Percentiles rank a stretch among this genome's conserved stretches.
Evolutionary conservation across 2,329 filamentous ascomycete genomes (phyloP).

Genomic region (Aspergillus ustus): DNA sequence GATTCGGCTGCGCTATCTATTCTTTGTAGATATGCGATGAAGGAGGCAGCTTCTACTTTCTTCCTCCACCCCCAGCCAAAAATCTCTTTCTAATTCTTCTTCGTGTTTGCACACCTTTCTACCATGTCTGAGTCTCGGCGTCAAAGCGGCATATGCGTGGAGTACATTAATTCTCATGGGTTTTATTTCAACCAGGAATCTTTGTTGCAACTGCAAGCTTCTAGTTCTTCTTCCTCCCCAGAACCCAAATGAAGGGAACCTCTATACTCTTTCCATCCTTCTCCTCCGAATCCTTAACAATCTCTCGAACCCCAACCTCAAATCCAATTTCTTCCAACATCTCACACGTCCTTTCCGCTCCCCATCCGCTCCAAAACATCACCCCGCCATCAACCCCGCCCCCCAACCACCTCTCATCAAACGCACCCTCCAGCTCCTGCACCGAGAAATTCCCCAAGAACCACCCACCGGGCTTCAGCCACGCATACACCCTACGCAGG

Average conservation of each 20-base stretch:
- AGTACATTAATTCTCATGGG: background rate
- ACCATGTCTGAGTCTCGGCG: background rate
- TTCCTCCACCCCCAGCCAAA: background rate
- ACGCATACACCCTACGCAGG: constrained; percentile 50
- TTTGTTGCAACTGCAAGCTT: background rate
- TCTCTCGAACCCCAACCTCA: constrained; percentile 27
- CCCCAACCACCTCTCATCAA: constrained; percentile 38
- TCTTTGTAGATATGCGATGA: constrained; percentile 46
- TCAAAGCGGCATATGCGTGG: background rate
- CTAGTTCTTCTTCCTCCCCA: constrained; percentile 18
- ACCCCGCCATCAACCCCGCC: constrained; percentile 28
- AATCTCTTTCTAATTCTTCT: background rate
- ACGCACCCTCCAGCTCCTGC: constrained; percentile 22
- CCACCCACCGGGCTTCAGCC: constrained; percentile 58
- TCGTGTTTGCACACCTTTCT: background rate
- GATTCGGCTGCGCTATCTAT: constrained; percentile 51
- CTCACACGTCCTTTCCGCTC: constrained; percentile 35
- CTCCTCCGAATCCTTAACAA: constrained; percentile 27
- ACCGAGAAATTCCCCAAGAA: constrained; percentile 55
- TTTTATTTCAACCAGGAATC: background rate
- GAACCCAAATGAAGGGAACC: constrained; percentile 27
- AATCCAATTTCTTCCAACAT: constrained; percentile 32
- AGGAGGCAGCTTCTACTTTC: background rate
- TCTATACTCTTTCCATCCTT: constrained; percentile 17
- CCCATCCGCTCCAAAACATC: constrained; percentile 50